These are phyloP conservation scores for Aspergillus quadrilineatus DNA, from an alignment of 2,329 filamentous ascomycete genomes.

Conservation along the genomic window DNA sequence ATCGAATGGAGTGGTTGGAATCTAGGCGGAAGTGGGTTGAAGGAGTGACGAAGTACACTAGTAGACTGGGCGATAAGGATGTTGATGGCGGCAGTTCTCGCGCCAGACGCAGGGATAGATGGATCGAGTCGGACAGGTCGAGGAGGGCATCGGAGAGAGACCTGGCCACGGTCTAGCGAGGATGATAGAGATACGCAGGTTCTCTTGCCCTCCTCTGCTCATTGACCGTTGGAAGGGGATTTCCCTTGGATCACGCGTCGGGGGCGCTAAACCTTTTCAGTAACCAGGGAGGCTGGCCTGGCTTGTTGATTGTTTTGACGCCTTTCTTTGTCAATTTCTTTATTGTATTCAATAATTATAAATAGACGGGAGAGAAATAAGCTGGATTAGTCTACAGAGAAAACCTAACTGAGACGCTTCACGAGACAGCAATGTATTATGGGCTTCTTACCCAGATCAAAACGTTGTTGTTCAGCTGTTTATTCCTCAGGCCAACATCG, in stretches of 20 bases:
- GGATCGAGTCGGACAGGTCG: conserved; percentile 15
- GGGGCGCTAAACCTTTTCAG: conserved; percentile 35
- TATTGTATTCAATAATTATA: conserved; percentile 2
- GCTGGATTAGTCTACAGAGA: not conserved
- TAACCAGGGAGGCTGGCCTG: conserved; percentile 17
- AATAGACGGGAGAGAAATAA: not conserved
- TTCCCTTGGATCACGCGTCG: conserved; percentile 40
- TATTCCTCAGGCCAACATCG: conserved; percentile 7
- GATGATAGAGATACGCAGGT: conserved; percentile 10
- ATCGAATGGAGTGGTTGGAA: conserved; percentile 20
- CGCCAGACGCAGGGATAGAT: conserved; percentile 23
- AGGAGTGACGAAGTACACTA: conserved; percentile 11
- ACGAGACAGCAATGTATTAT: no score
- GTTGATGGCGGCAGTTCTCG: conserved; percentile 13
- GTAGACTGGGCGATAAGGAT: conserved; percentile 9
- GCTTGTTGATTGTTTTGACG: conserved; percentile 3
- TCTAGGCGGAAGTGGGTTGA: conserved; percentile 16
- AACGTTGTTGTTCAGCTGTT: not conserved
- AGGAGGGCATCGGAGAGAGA: conserved; percentile 26
- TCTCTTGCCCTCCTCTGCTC: conserved; percentile 6
- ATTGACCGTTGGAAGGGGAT: conserved; percentile 28
- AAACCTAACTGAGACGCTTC: no score
- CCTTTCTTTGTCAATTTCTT: not conserved
- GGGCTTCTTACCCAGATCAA: not conserved
- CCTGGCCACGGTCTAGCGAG: conserved; percentile 27